Conservation (phyloP, 2,329 filamentous ascomycete species). For the Fusarium abutilonis region DNA sequence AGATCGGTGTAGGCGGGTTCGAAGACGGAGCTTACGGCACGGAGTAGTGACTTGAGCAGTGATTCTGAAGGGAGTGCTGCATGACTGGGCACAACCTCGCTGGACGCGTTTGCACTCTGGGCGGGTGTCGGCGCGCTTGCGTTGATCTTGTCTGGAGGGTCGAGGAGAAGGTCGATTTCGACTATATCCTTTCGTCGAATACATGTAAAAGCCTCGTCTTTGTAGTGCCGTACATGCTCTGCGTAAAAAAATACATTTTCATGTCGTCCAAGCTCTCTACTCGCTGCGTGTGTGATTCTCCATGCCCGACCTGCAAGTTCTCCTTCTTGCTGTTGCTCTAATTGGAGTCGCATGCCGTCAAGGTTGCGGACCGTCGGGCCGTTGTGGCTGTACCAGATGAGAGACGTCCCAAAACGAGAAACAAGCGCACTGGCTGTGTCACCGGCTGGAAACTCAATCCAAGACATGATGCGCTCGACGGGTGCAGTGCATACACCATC, state of each 20-base stretch:
- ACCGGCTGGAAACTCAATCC: constrained; percentile 68
- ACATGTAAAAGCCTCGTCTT: constrained; percentile 85
- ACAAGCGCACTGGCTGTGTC: constrained; percentile 50
- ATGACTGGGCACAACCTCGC: constrained; percentile 14
- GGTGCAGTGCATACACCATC: constrained; percentile 83
- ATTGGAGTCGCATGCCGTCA: constrained; percentile 69
- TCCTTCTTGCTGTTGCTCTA: constrained; percentile 69
- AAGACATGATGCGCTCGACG: constrained; percentile 74
- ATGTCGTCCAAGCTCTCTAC: constrained; percentile 82
- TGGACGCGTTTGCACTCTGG: constrained; percentile 31
- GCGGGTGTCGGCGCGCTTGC: constrained; percentile 35
- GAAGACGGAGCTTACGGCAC: constrained; percentile 58
- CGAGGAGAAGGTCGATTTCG: constrained; percentile 72
- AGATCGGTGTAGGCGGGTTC: constrained; percentile 47
- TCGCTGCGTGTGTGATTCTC: constrained; percentile 83
- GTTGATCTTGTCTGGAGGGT: constrained; percentile 43
- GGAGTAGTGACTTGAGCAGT: constrained; percentile 59
- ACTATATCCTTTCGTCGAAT: constrained; percentile 77
- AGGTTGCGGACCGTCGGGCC: constrained; percentile 62
- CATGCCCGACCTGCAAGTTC: constrained; percentile 60
- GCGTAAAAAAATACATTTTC: constrained; percentile 85
- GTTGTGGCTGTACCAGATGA: constrained; percentile 49
- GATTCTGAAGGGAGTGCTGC: constrained; percentile 49
- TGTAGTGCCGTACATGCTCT: constrained; percentile 77
- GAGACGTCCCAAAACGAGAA: constrained; percentile 48